Evolutionary conservation across 306 rosid species (phyloP).

Genomic region (Quillaja saponaria): DNA sequence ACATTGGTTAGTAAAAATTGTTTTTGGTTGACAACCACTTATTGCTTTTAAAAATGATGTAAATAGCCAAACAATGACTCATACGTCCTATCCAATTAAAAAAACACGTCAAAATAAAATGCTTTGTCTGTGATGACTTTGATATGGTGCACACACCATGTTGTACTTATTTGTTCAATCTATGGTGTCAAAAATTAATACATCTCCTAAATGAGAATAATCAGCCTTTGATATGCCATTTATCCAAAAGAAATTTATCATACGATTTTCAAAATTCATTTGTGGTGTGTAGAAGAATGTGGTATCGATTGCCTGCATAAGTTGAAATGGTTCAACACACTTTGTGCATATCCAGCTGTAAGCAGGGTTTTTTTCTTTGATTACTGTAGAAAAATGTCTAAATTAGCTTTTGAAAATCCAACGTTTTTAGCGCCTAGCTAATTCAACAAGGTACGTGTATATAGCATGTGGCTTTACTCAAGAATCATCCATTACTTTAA

Average conservation of each 20-base stretch:
- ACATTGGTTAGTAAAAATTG: neutral
- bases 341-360: neutral
- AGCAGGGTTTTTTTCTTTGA: neutral
- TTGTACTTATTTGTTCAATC: neutral
- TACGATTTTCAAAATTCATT: neutral
- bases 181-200: neutral
- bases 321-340: neutral
- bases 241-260: neutral
- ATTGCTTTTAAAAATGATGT: conserved; percentile 4
- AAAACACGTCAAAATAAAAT: neutral
- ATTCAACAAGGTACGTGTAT: neutral
- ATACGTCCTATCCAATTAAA: conserved; percentile 1
- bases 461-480: neutral
- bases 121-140: conserved; percentile 4
- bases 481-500: too few relatives aligned
- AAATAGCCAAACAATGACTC: conserved; percentile 12
- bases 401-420: neutral
- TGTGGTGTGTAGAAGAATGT: too few relatives aligned
- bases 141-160: neutral
- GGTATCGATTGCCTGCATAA: too few relatives aligned
- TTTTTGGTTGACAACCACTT: neutral
- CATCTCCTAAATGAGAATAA: neutral
- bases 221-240: neutral
- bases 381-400: neutral
- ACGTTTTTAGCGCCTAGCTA: neutral